phyloP scores from a whole-genome alignment of 2,329 filamentous ascomycete species.

The Davidsoniella virescens region DNA sequence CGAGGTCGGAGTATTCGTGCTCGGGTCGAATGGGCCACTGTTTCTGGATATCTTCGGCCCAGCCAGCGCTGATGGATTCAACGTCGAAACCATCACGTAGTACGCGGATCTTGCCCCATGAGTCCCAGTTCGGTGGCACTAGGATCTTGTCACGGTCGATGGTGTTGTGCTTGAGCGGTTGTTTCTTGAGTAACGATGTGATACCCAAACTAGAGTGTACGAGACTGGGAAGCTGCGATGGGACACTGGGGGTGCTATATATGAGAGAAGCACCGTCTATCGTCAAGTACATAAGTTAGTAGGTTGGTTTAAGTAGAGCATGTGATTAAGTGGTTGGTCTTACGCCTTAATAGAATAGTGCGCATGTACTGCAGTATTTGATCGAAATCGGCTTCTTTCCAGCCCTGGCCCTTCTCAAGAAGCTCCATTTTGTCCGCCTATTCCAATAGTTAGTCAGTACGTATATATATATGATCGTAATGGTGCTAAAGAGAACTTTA shows the following conservation, averaged over 20 bases:
- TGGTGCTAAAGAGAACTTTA: slow-evolving; percentile 24
- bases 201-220: slow-evolving; percentile 77
- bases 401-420: slow-evolving; percentile 74
- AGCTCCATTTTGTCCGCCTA: slow-evolving; percentile 79
- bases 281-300: not conserved
- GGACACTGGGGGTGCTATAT: slow-evolving; percentile 62
- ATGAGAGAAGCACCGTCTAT: slow-evolving; percentile 70
- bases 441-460: slow-evolving; percentile 4
- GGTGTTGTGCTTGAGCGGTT: slow-evolving; percentile 73
- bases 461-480: not conserved
- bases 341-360: slow-evolving; percentile 75
- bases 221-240: slow-evolving; percentile 61
- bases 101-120: slow-evolving; percentile 91
- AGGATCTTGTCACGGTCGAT: slow-evolving; percentile 90
- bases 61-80: slow-evolving; percentile 68
- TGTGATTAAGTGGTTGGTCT: slow-evolving; percentile 19
- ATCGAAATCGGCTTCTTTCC: slow-evolving; percentile 95
- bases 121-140: slow-evolving; percentile 94
- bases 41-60: slow-evolving; percentile 68
- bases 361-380: slow-evolving; percentile 85
- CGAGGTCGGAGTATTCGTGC: slow-evolving; percentile 12
- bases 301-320: slow-evolving; percentile 15
- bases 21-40: slow-evolving; percentile 24
- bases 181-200: slow-evolving; percentile 63
- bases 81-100: slow-evolving; percentile 84